Conservation (phyloP, 257 asterid genomes). For the Salvia splendens region DNA sequence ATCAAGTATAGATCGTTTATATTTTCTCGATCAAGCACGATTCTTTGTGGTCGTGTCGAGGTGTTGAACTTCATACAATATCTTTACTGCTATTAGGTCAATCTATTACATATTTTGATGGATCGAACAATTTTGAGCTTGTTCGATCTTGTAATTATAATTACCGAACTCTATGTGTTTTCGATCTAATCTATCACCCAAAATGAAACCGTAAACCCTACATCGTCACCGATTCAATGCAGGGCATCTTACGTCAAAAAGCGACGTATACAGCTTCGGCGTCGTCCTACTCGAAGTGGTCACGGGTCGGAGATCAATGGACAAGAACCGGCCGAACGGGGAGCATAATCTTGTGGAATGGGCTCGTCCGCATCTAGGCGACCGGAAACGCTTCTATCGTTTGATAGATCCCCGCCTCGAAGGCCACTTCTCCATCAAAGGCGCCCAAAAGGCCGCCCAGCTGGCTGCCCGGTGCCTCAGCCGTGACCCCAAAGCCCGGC, state of each 20-base stretch:
- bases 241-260: conserved; percentile 69
- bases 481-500: conserved; percentile 57
- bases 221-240: conserved; percentile 5
- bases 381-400: conserved; percentile 54
- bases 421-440: conserved; percentile 64
- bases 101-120: too few relatives aligned
- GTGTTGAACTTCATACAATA: too few relatives aligned
- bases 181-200: too few relatives aligned
- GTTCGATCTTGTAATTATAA: too few relatives aligned
- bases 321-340: conserved; percentile 64
- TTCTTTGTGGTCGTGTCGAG: too few relatives aligned
- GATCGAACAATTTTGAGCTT: too few relatives aligned
- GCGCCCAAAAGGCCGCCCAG: conserved; percentile 68
- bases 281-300: conserved; percentile 63
- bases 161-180: too few relatives aligned
- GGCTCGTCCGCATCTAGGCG: conserved; percentile 63
- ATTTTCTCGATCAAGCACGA: too few relatives aligned
- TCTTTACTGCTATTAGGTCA: too few relatives aligned
- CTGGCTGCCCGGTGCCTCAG: conserved; percentile 57
- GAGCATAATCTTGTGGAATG: conserved; percentile 68
- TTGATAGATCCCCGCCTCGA: conserved; percentile 62
- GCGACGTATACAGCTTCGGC: conserved; percentile 65
- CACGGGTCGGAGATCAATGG: conserved; percentile 70
- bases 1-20: too few relatives aligned
- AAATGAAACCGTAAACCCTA: not conserved